Evolutionary conservation across 2,329 filamentous ascomycete genomes (phyloP), one percentile per base, ranked within the genome.

Genomic region (Chaetomium sp.): DNA sequence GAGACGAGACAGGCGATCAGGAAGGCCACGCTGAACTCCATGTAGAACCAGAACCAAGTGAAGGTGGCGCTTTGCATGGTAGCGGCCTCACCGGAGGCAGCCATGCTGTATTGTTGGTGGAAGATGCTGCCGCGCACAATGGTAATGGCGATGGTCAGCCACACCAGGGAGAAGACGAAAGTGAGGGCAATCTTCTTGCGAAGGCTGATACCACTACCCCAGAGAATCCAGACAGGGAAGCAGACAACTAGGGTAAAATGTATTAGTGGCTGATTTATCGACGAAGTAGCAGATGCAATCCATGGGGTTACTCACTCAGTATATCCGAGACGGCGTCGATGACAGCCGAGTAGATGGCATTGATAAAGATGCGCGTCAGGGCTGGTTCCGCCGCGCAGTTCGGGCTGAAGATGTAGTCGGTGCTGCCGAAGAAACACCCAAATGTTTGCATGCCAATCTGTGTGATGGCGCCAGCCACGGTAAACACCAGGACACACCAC

Each of bases 1-100:
- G 62, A 64, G 12, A 64, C 56, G 33, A 61, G 43, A 42, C 62
- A 64, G 36, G 62, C 62, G 14, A 64, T 50, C 4, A 62, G 33
- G 34, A 57, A 61, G n/a, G 62, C 62, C 55, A 61, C 59, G 42
- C 45, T 54, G 43, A 57, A 60, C 38, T 64, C 61, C 33, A 56
- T 40, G 10, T 49, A 52, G 49, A 60, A 60, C 62, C 62, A 64
- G 40, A 64, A 64, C 51, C 44, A 46, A 32, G 44, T 46, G 5
- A 34, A 35, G 6, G 44, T 46, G 33, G 32, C 44, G 33, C 44
- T 46, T 34, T 46, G 44, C 11, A n/a, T 34, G 11, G 34, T 32
- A 0, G 6, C 2, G 19, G 27, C 27, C 5, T 14, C 11, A 4
- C 44, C 44, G 4, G 44, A n/a, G 5, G 11, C 44, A 11, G 44